phyloP scores from a whole-genome alignment of 345 rosid species.

The Aquilaria yunnanensis region DNA sequence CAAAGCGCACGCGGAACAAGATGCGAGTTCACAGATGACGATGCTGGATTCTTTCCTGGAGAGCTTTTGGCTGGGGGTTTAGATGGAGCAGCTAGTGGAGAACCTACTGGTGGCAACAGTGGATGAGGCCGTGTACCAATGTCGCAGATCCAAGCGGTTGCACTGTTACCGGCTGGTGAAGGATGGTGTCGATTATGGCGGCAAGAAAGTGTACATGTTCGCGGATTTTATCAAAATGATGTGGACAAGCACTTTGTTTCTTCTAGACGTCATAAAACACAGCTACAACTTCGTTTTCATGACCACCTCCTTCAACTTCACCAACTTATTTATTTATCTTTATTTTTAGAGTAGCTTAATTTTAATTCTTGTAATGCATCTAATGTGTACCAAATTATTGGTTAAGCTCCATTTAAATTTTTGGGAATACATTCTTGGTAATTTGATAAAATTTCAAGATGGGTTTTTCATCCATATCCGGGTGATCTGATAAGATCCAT shows the following conservation, averaged over 20 bases:
- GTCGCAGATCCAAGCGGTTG: slow-evolving; percentile 53
- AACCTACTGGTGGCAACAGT: slow-evolving; percentile 52
- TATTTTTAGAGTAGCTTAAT: too few relatives aligned
- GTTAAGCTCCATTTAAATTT: too few relatives aligned
- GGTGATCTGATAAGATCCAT: too few relatives aligned
- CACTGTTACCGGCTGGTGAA: slow-evolving; percentile 63
- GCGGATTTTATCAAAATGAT: slow-evolving; percentile 66
- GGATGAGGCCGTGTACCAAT: slow-evolving; percentile 60
- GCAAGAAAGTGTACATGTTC: slow-evolving; percentile 68
- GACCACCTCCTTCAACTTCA: slow-evolving; percentile 14
- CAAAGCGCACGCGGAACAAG: slow-evolving; percentile 59
- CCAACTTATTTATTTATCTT: too few relatives aligned
- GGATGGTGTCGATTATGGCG: slow-evolving; percentile 34
- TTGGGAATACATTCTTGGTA: too few relatives aligned
- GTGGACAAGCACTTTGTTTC: slow-evolving; percentile 72
- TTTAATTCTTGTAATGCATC: too few relatives aligned
- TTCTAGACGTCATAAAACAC: slow-evolving; percentile 47
- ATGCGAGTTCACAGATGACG: slow-evolving; percentile 23
- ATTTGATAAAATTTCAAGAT: too few relatives aligned
- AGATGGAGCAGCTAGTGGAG: slow-evolving; percentile 38
- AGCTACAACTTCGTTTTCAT: slow-evolving; percentile 72
- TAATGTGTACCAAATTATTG: too few relatives aligned
- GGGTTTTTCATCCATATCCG: too few relatives aligned
- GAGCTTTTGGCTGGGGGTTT: slow-evolving; percentile 74
- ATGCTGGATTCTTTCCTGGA: slow-evolving; percentile 74